Percentiles rank a stretch among this genome's conserved stretches.
These are phyloP conservation scores for Solanum peruvianum DNA, from an alignment of 257 asterid species.

Conservation along the genomic window DNA sequence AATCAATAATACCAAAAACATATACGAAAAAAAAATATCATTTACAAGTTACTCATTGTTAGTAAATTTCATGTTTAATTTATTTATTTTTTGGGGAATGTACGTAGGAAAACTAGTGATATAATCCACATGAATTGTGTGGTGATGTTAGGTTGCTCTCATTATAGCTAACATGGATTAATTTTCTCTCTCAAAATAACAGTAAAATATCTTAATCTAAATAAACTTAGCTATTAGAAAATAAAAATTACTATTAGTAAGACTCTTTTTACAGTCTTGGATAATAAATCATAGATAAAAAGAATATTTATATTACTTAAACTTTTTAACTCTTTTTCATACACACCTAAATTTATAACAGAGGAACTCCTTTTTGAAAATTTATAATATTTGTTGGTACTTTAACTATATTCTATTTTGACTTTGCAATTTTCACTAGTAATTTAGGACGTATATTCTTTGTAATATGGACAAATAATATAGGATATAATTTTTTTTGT, in stretches of 20 bases:
- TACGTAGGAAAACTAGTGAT: background rate
- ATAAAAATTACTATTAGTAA: background rate
- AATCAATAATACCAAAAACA: background rate
- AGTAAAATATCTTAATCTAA: background rate
- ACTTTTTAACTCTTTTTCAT: background rate
- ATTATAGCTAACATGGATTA: background rate
- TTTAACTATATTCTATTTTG: background rate
- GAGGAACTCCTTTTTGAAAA: background rate
- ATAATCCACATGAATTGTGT: background rate
- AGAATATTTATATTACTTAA: background rate
- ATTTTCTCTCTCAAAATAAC: background rate
- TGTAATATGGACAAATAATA: background rate
- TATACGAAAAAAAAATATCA: background rate
- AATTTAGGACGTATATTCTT: background rate
- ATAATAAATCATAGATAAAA: background rate
- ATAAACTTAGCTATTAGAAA: background rate
- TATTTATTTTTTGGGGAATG: background rate
- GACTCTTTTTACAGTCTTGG: background rate
- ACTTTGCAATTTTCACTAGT: background rate
- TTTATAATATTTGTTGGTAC: background rate
- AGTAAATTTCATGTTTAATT: background rate
- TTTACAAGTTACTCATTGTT: background rate
- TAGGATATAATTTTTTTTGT: rapidly evolving
- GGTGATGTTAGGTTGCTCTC: background rate
- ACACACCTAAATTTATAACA: background rate